These are phyloP conservation scores for Auriscalpium vulgare DNA, from an alignment of 768 basidiomycete genomes.

Conservation along the genomic window DNA sequence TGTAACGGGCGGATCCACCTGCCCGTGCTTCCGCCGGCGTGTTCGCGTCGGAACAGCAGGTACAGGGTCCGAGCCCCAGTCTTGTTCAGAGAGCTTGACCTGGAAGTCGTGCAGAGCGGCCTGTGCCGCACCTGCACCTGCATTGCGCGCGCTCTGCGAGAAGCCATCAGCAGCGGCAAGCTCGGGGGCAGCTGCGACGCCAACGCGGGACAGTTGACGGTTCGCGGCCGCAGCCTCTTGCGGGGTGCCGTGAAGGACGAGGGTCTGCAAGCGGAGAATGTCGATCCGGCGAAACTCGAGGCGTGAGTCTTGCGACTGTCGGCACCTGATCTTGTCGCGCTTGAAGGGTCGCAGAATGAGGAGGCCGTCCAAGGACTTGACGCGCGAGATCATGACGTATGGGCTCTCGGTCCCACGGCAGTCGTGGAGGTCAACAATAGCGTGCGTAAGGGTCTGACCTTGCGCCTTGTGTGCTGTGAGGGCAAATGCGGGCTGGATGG, in stretches of 20 bases:
- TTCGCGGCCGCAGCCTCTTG: background rate
- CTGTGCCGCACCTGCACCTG: no score
- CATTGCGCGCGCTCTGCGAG: no score
- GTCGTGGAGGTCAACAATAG: conserved; percentile 25
- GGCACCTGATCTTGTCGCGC: conserved; percentile 3
- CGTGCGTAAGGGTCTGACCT: conserved; percentile 26
- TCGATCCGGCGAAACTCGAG: background rate
- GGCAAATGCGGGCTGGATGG: conserved; percentile 30
- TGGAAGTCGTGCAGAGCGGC: no score
- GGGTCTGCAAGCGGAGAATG: background rate
- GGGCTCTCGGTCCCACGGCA: conserved; percentile 27
- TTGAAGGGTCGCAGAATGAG: conserved; percentile 24
- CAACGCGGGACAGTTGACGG: background rate
- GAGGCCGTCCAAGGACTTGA: conserved; percentile 22
- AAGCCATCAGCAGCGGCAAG: no score
- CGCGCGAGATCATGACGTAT: conserved; percentile 30
- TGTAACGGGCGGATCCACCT: no score
- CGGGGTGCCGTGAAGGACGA: background rate
- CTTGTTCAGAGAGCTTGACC: no score
- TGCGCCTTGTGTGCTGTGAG: conserved; percentile 34
- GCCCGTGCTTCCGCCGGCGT: no score
- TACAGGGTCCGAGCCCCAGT: no score
- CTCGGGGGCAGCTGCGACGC: no score
- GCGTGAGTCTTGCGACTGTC: background rate
- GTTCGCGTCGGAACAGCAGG: no score